Base-by-base conservation (phyloP, 352 stramenopile species). In the Phytophthora hibernalis region DNA sequence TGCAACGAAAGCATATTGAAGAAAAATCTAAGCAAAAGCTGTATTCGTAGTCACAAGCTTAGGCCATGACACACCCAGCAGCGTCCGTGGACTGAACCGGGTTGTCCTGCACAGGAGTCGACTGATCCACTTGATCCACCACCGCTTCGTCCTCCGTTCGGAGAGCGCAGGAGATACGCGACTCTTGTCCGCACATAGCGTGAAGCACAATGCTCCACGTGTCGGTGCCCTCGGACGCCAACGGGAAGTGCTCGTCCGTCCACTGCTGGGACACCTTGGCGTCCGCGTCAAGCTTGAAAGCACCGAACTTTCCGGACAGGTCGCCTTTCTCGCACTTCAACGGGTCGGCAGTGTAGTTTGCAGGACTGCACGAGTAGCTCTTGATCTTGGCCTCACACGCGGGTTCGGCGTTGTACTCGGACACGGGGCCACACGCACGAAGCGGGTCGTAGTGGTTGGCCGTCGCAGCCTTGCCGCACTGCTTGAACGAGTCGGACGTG, bases 161-260 rank as follows among this genome's bases (percentile, higher is more conserved):
- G 20, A 80, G 44, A 15, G 81, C 81, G 42, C 82, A 88, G 1
- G 78, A 71, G 48, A 91, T 72, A n/a, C 80, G 77, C 11, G 77
- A 55, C 13, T 77, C 68, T 7, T 60, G 71, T 40, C 70, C 66
- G 50, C 82, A 93, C 11, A 88, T 72, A 7, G 82, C 80, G 50
- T 90, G 84, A 44, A 93, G 65, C 30, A 90, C 68, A 42, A 93
- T 79, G 59, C 85, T 93, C 79, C 79, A 90, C 42, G 74, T 53
- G 11, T 76, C 61, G 37, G 43, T 83, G 53, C 77, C 77, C 52
- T 90, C 77, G 3, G 59, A 60, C 7, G 66, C 35, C 20, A 72
- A 42, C 8, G 80, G 79, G 50, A 80, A 93, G 65, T 79, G 35
- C 18, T 68, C 24, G 56, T 93, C 82, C 18, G 61, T 74, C 68